Base-by-base conservation (phyloP, 768 basidiomycete species). In the Pleurotus tuber-regium region DNA sequence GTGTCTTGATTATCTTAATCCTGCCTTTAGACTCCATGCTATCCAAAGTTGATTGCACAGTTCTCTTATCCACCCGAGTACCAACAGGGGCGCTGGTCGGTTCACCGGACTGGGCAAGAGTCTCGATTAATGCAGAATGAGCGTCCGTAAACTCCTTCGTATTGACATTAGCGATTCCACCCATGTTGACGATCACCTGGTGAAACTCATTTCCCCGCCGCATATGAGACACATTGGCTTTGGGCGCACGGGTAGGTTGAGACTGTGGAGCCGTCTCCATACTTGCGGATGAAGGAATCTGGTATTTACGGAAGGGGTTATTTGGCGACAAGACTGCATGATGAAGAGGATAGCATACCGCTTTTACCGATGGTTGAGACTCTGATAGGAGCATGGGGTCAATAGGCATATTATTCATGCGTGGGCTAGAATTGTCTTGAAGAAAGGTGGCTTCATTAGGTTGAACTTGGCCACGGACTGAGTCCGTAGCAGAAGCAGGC, bases 191-290 rank as follows among this genome's bases (percentile, higher is more conserved):
- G n/a, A 92, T 66, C 18, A 89, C 76, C 25, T 79, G 82, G 50
- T 83, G 62, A 42, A 93, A 64, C 64, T 94, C 92, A 54, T 87
- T 89, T 69, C 93, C 89, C 18, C 92, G 81, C 3, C 89, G 82
- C 35, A 90, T 70, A 52, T 86, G 77, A 12, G 91, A 89, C 21
- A 93, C 80, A 57, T 92, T 94, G 42, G 81, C 72, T 55, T 76
- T 79, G 24, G 49, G 18, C 4, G 23, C 24, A 36, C 43, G 25
- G 23, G 19, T 40, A 10, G 10, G 42, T 14, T 49, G 11, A 18
- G 44, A 29, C 11, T 14, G 23, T 12, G 19, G 12, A 24, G 21
- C 46, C 14, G 29, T 28, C 4, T 43, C 41, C 19, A 4, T 43
- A n/a, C n/a, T n/a, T n/a, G n/a, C n/a, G n/a, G n/a, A n/a, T n/a